Base-by-base conservation (phyloP, 805 yeast species). In the Lipomyces chichibuensis region DNA sequence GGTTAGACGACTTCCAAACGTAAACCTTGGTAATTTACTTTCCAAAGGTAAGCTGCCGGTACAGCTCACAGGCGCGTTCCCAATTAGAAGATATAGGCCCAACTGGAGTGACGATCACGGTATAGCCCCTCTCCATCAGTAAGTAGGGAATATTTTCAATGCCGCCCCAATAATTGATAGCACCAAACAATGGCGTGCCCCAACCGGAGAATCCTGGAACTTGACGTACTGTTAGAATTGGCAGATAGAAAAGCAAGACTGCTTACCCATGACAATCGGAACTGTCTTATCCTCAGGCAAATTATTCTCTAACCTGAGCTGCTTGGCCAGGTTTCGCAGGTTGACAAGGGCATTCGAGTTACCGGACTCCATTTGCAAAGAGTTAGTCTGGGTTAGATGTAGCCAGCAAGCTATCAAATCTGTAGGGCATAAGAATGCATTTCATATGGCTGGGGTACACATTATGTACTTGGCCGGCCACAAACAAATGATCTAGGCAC, bases 51-150 rank as follows among this genome's bases (percentile, higher is more conserved):
- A 49, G 53, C 53, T 49, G 53, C 27, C 53, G 2, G n/a, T 49
- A 49, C 25, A 49, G 53, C 53, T 49, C 53, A 49, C 53, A 49
- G 25, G 53, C 53, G 53, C 53, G 53, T 49, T 49, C 53, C 53
- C 53, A 49, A 17, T 49, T 49, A 11, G 53, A 17, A 17, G 53
- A 49, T 11, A 49, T 13, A 27, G 53, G 53, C n/a, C 53, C 53
- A 17, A 49, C 1, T 49, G 53, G 53, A 49, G 53, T 49, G 53
- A 49, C 53, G 27, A 49, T 49, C 23, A 49, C 53, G 14, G 53
- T 49, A 20, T 49, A 49, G n/a, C 53, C 53, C 7, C 53, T 49
- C 27, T 49, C 53, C 53, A 49, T 8, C 27, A 49, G 53, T 20
- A 49, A 27, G 4, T 20, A 20, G 27, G 53, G 53, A 49, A 49